Percentiles rank a stretch among this genome's conserved stretches.
phyloP scores from a whole-genome alignment of 2,329 filamentous ascomycete genomes.

The Microcera coccophila region DNA sequence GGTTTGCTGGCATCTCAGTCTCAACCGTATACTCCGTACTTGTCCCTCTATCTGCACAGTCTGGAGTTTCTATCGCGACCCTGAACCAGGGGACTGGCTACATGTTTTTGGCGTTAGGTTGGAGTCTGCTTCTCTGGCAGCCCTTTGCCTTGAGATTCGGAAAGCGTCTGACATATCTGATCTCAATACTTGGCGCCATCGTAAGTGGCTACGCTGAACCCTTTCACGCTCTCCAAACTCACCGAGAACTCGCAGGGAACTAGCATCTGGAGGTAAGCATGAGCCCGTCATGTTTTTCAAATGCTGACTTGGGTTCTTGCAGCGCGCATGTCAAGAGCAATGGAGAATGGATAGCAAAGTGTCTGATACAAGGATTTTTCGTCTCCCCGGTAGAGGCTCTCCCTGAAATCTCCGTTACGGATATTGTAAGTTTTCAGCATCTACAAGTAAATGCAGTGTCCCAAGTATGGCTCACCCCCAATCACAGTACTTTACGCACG shows the following conservation, averaged over 20 bases:
- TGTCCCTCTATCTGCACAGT: conserved; percentile 32
- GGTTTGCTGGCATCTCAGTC: conserved; percentile 36
- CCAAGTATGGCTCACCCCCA: neutral
- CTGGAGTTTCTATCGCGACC: conserved; percentile 31
- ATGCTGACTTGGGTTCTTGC: neutral
- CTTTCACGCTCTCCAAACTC: neutral
- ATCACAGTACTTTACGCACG: conserved; percentile 8
- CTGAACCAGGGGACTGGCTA: conserved; percentile 39
- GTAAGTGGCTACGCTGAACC: conserved; percentile 6
- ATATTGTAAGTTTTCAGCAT: conserved; percentile 30
- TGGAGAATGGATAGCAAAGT: conserved; percentile 37
- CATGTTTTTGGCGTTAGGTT: conserved; percentile 42
- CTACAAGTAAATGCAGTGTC: neutral
- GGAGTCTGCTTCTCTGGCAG: conserved; percentile 43
- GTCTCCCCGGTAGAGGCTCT: conserved; percentile 41
- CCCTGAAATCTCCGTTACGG: conserved; percentile 39
- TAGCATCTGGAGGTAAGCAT: conserved; percentile 12
- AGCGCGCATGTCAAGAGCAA: neutral
- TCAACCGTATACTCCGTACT: conserved; percentile 38
- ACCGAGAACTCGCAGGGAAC: conserved; percentile 3
- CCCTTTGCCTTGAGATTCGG: conserved; percentile 42
- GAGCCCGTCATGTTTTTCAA: neutral
- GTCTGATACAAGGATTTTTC: conserved; percentile 39
- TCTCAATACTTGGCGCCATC: conserved; percentile 29
- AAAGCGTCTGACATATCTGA: conserved; percentile 35